These are phyloP conservation scores for Nepenthes gracilis DNA, from an alignment of 148 eudicot species.

Conservation along the genomic window DNA sequence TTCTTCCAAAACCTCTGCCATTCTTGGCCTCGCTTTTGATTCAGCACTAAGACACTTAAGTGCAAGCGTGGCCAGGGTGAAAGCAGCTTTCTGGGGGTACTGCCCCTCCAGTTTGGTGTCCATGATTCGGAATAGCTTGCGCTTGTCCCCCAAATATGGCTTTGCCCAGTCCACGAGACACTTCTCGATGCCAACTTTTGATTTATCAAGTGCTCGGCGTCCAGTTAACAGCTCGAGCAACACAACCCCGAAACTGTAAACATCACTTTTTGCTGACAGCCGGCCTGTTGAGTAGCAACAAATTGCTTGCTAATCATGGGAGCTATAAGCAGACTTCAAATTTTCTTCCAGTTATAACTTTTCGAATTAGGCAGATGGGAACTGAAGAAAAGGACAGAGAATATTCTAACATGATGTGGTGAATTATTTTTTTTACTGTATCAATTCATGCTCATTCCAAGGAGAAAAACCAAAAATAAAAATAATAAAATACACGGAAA, in stretches of 20 bases:
- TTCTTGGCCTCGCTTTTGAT: slow-evolving; percentile 52
- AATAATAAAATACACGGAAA: too few relatives aligned
- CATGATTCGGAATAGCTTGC: slow-evolving; percentile 67
- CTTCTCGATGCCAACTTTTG: slow-evolving; percentile 48
- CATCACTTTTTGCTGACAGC: slow-evolving; percentile 62
- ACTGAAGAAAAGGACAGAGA: too few relatives aligned
- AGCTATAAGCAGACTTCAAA: too few relatives aligned
- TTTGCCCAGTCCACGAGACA: slow-evolving; percentile 75
- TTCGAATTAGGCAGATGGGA: too few relatives aligned
- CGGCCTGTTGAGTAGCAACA: slow-evolving; percentile 32
- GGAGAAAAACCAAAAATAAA: too few relatives aligned
- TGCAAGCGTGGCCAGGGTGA: slow-evolving; percentile 50
- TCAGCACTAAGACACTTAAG: slow-evolving; percentile 42
- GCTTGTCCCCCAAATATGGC: slow-evolving; percentile 55
- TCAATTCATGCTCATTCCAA: too few relatives aligned
- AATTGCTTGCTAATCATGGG: too few relatives aligned
- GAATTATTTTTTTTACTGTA: too few relatives aligned
- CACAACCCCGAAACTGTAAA: slow-evolving; percentile 79
- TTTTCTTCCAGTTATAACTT: too few relatives aligned
- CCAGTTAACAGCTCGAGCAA: slow-evolving; percentile 65
- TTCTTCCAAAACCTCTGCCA: slow-evolving; percentile 57
- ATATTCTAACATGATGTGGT: too few relatives aligned
- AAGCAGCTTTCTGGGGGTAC: slow-evolving; percentile 72
- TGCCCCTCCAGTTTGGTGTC: slow-evolving; percentile 76
- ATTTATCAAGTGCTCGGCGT: slow-evolving; percentile 60